phyloP scores from a whole-genome alignment of 2,329 filamentous ascomycete genomes.

The Xylariomycetidae sp. region DNA sequence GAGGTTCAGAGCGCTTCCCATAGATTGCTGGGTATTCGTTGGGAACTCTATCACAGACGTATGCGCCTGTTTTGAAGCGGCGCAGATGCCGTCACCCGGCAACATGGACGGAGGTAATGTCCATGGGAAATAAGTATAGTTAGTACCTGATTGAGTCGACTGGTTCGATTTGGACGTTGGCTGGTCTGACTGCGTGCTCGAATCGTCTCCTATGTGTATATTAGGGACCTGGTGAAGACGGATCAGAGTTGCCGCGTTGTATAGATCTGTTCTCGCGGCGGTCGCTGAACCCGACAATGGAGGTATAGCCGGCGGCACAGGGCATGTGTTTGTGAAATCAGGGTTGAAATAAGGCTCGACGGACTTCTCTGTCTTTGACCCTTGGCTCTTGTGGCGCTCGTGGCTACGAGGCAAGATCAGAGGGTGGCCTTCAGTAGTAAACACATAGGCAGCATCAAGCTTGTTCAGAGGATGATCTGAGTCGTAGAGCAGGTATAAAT shows the following conservation, averaged over 20 bases:
- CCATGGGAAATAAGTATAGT: slow-evolving; percentile 89
- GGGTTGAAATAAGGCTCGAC: slow-evolving; percentile 36
- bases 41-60: slow-evolving; percentile 67
- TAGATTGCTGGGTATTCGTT: slow-evolving; percentile 36
- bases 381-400: slow-evolving; percentile 16
- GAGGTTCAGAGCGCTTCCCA: slow-evolving; percentile 39
- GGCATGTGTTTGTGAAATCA: slow-evolving; percentile 59
- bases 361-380: slow-evolving; percentile 12
- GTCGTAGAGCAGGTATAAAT: slow-evolving; percentile 88
- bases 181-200: slow-evolving; percentile 9
- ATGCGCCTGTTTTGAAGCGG: slow-evolving; percentile 63
- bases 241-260: slow-evolving; percentile 82
- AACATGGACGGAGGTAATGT: slow-evolving; percentile 75
- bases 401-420: slow-evolving; percentile 67
- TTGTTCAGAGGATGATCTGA: slow-evolving; percentile 81
- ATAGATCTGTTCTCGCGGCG: slow-evolving; percentile 75
- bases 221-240: slow-evolving; percentile 74
- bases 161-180: slow-evolving; percentile 6
- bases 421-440: slow-evolving; percentile 94
- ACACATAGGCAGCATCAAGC: slow-evolving; percentile 82
- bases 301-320: slow-evolving; percentile 51
- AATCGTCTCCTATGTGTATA: slow-evolving; percentile 40
- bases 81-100: slow-evolving; percentile 72
- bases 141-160: slow-evolving; percentile 51
- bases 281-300: slow-evolving; percentile 74